Base-by-base conservation (phyloP, 73 alveolate genomes). In the Paramecium octaurelia region DNA sequence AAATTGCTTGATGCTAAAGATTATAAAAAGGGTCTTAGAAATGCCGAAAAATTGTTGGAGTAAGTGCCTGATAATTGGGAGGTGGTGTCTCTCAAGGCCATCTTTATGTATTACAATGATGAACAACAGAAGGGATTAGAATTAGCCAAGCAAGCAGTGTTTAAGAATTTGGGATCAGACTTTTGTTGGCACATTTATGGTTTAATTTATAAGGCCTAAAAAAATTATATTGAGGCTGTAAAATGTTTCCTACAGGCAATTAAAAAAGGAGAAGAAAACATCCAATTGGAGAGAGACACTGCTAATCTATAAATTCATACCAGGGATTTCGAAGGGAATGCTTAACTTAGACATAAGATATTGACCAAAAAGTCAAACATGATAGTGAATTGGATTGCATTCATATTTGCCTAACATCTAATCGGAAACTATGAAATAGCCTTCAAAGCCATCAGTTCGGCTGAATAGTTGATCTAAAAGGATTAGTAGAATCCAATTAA, bases 161-260 rank as follows among this genome's bases (percentile, higher is more conserved):
- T 86, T 83, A 92, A 85, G 43, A 93, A 96, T 68, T 31, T 96
- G 29, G 92, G 93, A 90, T 96, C 96, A 70, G 93, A 97, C 86
- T 96, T 97, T 23, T 96, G 98, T 92, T 98, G 99, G 99, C 99
- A 98, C 69, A 97, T 97, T 71, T 96, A 93, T 86, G 99, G 99
- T 29, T 88, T 98, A 86, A 93, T 98, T 73, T 93, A 98, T 75
- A 96, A 98, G 86, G 93, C 98, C 40, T 96, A 94, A 54, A 97
- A 95, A 85, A 96, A 98, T 88, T 97, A 96, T 93, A 88, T 92
- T 60, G 99, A 97, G 76, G 98, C 99, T 59, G 97, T 95, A 73
- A 97, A 94, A 80, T 96, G 98, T 71, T 98, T 93, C 90, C 70
- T 93, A 9, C 93, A 93, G 48, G 96, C 99, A 20, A 90, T 94